Evolutionary conservation across 371 early-diverging fungal genomes (phyloP).

Genomic region (Mortierella polycephala): DNA sequence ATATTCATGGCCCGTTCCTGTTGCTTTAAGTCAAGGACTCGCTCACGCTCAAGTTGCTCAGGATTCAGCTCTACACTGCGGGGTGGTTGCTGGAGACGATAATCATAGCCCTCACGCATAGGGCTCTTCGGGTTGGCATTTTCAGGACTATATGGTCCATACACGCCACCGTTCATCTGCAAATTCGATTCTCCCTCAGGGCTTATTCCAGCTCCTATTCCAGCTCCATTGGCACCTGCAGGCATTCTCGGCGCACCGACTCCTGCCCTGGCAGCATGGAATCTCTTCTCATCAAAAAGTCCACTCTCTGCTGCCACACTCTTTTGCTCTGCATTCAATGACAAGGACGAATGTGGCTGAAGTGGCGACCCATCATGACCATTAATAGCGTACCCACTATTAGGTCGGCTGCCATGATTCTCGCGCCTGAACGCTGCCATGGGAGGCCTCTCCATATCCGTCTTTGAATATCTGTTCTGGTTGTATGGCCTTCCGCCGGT

Average conservation of each 20-base stretch:
- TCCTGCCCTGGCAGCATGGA: conserved; percentile 17
- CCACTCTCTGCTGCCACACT: conserved; percentile 4
- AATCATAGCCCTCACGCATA: background rate
- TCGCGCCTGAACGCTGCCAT: conserved; percentile 11
- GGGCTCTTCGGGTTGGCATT: background rate
- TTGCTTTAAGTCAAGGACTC: conserved; percentile 14
- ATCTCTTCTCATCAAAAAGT: conserved; percentile 22
- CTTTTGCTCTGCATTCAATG: background rate
- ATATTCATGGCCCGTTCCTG: conserved; percentile 8
- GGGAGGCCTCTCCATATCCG: conserved; percentile 9
- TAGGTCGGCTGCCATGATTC: conserved; percentile 2
- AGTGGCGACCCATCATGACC: conserved; percentile 10
- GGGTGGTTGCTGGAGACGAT: background rate
- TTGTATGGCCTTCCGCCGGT: background rate
- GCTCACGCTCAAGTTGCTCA: conserved; percentile 16
- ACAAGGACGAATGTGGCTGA: background rate
- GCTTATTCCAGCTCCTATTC: conserved; percentile 15
- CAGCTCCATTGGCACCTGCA: no score
- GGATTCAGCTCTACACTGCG: conserved; percentile 4
- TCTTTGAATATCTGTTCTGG: conserved; percentile 13
- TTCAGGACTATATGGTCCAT: conserved; percentile 23
- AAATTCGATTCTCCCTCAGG: conserved; percentile 12
- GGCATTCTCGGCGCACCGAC: no score
- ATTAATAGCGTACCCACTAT: conserved; percentile 10
- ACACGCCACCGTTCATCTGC: conserved; percentile 16